A percentile compares a stretch with the other conserved stretches of the same genome.
phyloP scores from a whole-genome alignment of 2,329 filamentous ascomycete genomes.

The Ceratocystis papillata region DNA sequence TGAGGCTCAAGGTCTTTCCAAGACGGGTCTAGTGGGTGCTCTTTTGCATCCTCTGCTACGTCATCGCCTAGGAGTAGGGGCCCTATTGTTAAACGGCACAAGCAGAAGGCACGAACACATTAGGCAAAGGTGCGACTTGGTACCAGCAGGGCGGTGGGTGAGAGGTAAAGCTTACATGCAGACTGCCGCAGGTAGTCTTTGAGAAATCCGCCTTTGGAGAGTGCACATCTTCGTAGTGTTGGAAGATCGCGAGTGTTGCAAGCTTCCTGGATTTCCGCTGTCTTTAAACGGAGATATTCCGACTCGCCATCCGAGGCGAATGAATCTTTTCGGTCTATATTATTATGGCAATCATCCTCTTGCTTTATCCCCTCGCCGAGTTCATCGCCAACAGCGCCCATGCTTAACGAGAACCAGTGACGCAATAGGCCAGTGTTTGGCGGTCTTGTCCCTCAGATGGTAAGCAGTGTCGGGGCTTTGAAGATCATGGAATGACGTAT shows the following conservation, averaged over 20 bases:
- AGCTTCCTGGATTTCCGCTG: slow-evolving; percentile 45
- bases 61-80: slow-evolving; percentile 45
- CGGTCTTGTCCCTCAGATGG: background rate
- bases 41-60: slow-evolving; percentile 24
- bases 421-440: background rate
- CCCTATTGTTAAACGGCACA: slow-evolving; percentile 39
- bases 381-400: background rate
- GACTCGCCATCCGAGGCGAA: background rate
- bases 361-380: background rate
- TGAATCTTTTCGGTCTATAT: background rate
- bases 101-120: slow-evolving; percentile 6
- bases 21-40: slow-evolving; percentile 3
- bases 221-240: slow-evolving; percentile 47
- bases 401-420: background rate
- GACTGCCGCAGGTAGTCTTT: slow-evolving; percentile 55
- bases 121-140: slow-evolving; percentile 7
- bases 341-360: background rate
- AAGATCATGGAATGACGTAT: background rate
- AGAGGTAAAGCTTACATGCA: slow-evolving; percentile 56
- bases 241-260: slow-evolving; percentile 49
- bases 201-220: slow-evolving; percentile 55
- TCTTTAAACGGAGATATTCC: slow-evolving; percentile 31
- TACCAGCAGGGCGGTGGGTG: slow-evolving; percentile 1
- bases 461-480: background rate
- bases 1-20: slow-evolving; percentile 64